A percentile compares a stretch with the other conserved stretches of the same genome.
Conservation (phyloP, 768 basidiomycete species). For the Pleurotus tuoliensis region DNA sequence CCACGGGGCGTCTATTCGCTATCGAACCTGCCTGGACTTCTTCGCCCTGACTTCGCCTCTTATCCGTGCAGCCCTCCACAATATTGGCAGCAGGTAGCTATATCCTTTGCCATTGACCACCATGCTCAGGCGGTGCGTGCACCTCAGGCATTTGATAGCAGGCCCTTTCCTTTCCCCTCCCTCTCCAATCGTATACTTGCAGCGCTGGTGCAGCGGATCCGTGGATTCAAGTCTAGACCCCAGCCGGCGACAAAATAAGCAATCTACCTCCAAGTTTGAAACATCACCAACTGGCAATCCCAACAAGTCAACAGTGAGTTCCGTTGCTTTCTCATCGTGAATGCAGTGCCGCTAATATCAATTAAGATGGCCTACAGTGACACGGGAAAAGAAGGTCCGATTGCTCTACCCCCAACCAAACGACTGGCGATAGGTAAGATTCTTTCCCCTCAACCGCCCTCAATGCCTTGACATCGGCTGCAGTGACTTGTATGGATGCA, state of each 20-base stretch:
- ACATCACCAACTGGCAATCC: neutral
- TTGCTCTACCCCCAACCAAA: slow-evolving; percentile 12
- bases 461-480: neutral
- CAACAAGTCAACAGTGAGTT: neutral
- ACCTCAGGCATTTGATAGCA: neutral
- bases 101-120: neutral
- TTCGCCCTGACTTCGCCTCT: too few species aligned
- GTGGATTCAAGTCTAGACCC: neutral
- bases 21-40: too few species aligned
- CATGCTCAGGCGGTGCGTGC: slow-evolving; percentile 7
- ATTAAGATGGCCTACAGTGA: neutral
- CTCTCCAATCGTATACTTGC: neutral
- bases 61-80: too few species aligned
- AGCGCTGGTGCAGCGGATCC: slow-evolving; percentile 2
- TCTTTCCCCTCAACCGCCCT: neutral
- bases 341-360: neutral
- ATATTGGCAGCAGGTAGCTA: neutral
- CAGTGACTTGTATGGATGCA: slow-evolving; percentile 74
- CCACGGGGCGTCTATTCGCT: too few species aligned
- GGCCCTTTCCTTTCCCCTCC: neutral
- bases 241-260: neutral
- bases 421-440: slow-evolving; percentile 13
- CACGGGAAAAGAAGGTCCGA: neutral
- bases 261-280: neutral
- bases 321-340: neutral